Percentiles rank a stretch among this genome's conserved stretches.
phyloP scores from a whole-genome alignment of 1,139 yeast species.

The Zygosaccharomyces pseudobailii region DNA sequence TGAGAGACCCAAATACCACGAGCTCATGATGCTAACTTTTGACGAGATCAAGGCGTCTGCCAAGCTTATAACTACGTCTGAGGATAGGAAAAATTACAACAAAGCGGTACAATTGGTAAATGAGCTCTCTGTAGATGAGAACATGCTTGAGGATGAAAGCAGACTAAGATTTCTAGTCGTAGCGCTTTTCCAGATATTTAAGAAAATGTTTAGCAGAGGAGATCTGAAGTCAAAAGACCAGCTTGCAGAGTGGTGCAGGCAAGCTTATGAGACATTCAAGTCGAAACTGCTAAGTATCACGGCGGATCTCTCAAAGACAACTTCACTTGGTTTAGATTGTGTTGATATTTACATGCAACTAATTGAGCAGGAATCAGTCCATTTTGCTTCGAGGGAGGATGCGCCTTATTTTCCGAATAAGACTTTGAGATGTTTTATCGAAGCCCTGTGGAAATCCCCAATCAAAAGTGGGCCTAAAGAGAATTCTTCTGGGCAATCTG shows the following conservation, averaged over 20 bases:
- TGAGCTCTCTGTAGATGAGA: slow-evolving; percentile 9
- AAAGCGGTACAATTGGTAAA: slow-evolving; percentile 21
- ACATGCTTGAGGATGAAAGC: slow-evolving; percentile 9
- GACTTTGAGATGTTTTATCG: slow-evolving; percentile 48
- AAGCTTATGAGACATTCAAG: slow-evolving; percentile 56
- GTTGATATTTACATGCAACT: slow-evolving; percentile 61
- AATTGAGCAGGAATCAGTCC: slow-evolving; percentile 53
- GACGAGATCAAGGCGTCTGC: slow-evolving; percentile 28
- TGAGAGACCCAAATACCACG: not conserved
- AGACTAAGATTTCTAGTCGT: slow-evolving; percentile 46
- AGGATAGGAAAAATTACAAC: slow-evolving; percentile 29
- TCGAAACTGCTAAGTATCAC: slow-evolving; percentile 42
- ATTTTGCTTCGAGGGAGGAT: slow-evolving; percentile 46
- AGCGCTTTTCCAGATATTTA: slow-evolving; percentile 53
- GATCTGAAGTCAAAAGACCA: slow-evolving; percentile 40
- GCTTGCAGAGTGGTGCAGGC: slow-evolving; percentile 59
- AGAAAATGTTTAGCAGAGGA: slow-evolving; percentile 47
- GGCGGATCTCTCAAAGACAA: slow-evolving; percentile 34
- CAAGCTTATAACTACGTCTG: slow-evolving; percentile 22
- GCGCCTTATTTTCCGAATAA: slow-evolving; percentile 61
- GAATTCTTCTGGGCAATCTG: slow-evolving; percentile 41
- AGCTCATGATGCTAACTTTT: slow-evolving; percentile 17
- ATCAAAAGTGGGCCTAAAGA: slow-evolving; percentile 34
- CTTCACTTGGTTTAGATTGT: slow-evolving; percentile 48
- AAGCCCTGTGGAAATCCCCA: slow-evolving; percentile 42